Evolutionary conservation across 2,329 filamentous ascomycete species (phyloP).

Genomic region (Aspergillus brasiliensis): DNA sequence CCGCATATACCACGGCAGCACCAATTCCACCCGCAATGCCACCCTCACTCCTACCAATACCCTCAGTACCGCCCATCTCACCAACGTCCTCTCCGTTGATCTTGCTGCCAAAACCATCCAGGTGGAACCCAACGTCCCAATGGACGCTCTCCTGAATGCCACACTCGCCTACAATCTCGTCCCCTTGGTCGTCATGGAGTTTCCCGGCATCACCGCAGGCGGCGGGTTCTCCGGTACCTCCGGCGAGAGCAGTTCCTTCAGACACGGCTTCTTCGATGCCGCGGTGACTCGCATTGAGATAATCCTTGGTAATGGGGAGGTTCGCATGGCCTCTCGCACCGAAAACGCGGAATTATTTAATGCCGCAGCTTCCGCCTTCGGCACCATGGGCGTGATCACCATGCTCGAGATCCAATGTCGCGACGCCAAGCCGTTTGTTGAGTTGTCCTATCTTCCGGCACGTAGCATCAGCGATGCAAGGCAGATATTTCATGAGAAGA

Average conservation of each 20-base stretch:
- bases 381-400: constrained; percentile 63
- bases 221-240: constrained; percentile 68
- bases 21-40: constrained; percentile 70
- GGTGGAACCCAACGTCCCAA: constrained; percentile 71
- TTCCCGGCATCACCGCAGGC: constrained; percentile 69
- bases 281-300: constrained; percentile 66
- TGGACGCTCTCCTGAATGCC: constrained; percentile 64
- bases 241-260: constrained; percentile 68
- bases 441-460: constrained; percentile 62
- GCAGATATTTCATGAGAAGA: constrained; percentile 51
- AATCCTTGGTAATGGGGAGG: constrained; percentile 60
- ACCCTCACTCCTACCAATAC: constrained; percentile 49
- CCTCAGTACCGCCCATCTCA: constrained; percentile 68
- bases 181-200: constrained; percentile 70
- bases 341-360: constrained; percentile 59
- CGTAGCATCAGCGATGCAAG: constrained; percentile 54
- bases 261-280: constrained; percentile 66
- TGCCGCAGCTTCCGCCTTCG: constrained; percentile 61
- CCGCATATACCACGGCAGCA: constrained; percentile 75
- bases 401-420: constrained; percentile 60
- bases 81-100: constrained; percentile 65
- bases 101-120: constrained; percentile 54
- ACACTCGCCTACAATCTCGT: constrained; percentile 59
- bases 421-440: constrained; percentile 59
- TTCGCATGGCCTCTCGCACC: constrained; percentile 51